phyloP scores from a whole-genome alignment of 495 filamentous ascomycete genomes.

The Zalerion maritima region DNA sequence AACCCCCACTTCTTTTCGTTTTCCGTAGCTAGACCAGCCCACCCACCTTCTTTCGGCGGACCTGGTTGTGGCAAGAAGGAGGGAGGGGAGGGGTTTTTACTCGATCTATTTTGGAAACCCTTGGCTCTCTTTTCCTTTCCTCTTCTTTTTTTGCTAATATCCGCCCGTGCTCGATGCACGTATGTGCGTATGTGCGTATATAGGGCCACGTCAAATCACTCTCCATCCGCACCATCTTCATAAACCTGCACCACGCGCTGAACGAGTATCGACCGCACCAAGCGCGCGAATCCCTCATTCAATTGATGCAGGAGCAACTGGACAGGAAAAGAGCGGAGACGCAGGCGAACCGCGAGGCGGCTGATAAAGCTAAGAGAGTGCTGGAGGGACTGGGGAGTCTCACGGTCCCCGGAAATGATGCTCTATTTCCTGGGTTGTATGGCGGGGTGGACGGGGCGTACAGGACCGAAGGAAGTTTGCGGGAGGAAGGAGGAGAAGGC shows the following conservation, averaged over 20 bases:
- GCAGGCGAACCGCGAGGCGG: constrained; percentile 54
- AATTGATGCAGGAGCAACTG: constrained; percentile 84
- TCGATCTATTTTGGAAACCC: too few relatives aligned
- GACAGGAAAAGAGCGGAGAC: constrained; percentile 63
- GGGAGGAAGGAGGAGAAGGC: too few relatives aligned
- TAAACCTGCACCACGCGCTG: constrained; percentile 79
- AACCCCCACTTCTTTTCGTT: too few relatives aligned
- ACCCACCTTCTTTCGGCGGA: too few relatives aligned
- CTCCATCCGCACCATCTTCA: constrained; percentile 62
- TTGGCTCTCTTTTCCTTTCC: too few relatives aligned
- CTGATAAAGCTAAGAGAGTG: constrained; percentile 54
- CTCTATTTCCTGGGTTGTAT: too few relatives aligned
- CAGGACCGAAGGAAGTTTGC: too few relatives aligned
- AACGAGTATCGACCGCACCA: constrained; percentile 96
- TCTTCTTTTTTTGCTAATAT: neutral
- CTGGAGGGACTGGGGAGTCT: constrained; percentile 47
- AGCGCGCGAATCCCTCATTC: constrained; percentile 75
- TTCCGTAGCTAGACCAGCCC: too few relatives aligned
- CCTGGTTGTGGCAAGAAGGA: too few relatives aligned
- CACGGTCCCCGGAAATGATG: too few relatives aligned
- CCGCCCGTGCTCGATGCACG: neutral
- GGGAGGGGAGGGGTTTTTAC: too few relatives aligned
- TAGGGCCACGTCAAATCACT: constrained; percentile 47
- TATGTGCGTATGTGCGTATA: constrained; percentile 3
- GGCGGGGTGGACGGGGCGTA: too few relatives aligned